Evolutionary conservation across 2,329 filamentous ascomycete genomes (phyloP).

Genomic region (Fusarium sambucinum): DNA sequence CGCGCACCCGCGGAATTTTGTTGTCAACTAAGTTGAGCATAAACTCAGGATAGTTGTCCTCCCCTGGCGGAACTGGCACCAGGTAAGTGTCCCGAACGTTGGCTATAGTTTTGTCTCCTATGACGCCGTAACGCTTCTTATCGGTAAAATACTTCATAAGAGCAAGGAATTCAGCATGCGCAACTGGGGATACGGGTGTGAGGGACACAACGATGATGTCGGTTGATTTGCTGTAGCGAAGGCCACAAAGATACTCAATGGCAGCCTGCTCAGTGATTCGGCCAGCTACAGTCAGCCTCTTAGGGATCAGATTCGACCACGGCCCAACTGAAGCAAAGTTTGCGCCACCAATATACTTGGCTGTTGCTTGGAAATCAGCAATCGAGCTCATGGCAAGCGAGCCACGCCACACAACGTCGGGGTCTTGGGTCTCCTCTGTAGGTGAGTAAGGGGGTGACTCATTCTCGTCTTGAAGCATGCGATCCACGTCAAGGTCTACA

Average conservation of each 20-base stretch:
- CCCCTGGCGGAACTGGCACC: slow-evolving; percentile 82
- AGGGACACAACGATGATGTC: slow-evolving; percentile 87
- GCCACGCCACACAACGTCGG: slow-evolving; percentile 82
- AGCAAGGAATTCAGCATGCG: slow-evolving; percentile 74
- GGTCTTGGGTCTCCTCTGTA: slow-evolving; percentile 75
- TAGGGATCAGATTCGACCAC: slow-evolving; percentile 82
- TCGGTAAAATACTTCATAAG: slow-evolving; percentile 89
- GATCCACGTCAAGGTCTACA: slow-evolving; percentile 89
- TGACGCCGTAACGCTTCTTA: slow-evolving; percentile 87
- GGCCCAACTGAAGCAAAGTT: slow-evolving; percentile 73
- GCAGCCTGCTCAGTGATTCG: slow-evolving; percentile 86
- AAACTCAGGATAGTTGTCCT: slow-evolving; percentile 81
- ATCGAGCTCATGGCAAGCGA: slow-evolving; percentile 81
- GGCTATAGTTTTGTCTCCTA: slow-evolving; percentile 78
- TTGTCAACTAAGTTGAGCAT: slow-evolving; percentile 90
- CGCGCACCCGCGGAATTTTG: slow-evolving; percentile 76
- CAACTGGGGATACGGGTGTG: slow-evolving; percentile 70
- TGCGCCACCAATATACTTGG: slow-evolving; percentile 85
- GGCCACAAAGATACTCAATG: slow-evolving; percentile 88
- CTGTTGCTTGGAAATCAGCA: slow-evolving; percentile 80
- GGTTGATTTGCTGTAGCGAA: slow-evolving; percentile 83
- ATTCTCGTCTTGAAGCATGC: slow-evolving; percentile 84
- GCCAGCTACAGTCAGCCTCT: slow-evolving; percentile 77
- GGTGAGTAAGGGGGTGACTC: slow-evolving; percentile 87
- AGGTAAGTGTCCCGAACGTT: slow-evolving; percentile 93